These are phyloP conservation scores for Collybiopsis confluens DNA, from an alignment of 768 basidiomycete species.

Conservation along the genomic window DNA sequence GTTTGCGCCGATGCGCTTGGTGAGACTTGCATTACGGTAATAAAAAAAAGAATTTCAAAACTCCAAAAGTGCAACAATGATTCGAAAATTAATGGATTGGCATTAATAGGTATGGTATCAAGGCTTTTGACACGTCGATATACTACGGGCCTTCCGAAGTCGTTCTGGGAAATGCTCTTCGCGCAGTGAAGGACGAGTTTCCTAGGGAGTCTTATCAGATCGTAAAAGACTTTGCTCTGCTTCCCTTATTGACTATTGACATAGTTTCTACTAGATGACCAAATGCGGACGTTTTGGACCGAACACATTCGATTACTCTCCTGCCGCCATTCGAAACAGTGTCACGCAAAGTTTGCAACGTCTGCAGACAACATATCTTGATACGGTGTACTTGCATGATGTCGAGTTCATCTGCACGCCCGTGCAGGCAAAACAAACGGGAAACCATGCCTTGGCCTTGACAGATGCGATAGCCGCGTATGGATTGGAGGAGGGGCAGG, in stretches of 20 bases:
- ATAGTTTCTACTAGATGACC: constrained; percentile 52
- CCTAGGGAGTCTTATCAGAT: constrained; percentile 76
- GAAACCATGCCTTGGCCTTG: constrained; percentile 56
- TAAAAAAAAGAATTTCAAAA: no score
- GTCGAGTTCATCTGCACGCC: constrained; percentile 69
- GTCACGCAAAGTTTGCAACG: constrained; percentile 64
- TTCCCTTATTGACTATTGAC: neutral
- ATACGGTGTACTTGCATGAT: constrained; percentile 81
- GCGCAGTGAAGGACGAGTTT: constrained; percentile 59
- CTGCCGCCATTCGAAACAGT: constrained; percentile 58
- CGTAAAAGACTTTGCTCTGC: constrained; percentile 32
- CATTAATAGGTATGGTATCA: constrained; percentile 85
- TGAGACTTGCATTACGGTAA: constrained; percentile 75
- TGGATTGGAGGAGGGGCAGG: constrained; percentile 58
- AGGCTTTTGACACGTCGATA: constrained; percentile 77
- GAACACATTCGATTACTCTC: constrained; percentile 70
- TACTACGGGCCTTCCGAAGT: constrained; percentile 81
- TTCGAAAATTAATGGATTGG: no score
- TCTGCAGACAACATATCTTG: constrained; percentile 73
- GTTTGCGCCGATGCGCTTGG: constrained; percentile 55
- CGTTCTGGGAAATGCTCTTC: constrained; percentile 63
- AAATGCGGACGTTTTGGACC: constrained; percentile 80
- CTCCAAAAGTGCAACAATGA: neutral
- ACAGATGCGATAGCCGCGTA: constrained; percentile 51
- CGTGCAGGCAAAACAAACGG: constrained; percentile 44